Percentiles rank a stretch among this genome's conserved stretches.
These are phyloP conservation scores for Geranium brycei DNA, from an alignment of 345 rosid species.

Conservation along the genomic window DNA sequence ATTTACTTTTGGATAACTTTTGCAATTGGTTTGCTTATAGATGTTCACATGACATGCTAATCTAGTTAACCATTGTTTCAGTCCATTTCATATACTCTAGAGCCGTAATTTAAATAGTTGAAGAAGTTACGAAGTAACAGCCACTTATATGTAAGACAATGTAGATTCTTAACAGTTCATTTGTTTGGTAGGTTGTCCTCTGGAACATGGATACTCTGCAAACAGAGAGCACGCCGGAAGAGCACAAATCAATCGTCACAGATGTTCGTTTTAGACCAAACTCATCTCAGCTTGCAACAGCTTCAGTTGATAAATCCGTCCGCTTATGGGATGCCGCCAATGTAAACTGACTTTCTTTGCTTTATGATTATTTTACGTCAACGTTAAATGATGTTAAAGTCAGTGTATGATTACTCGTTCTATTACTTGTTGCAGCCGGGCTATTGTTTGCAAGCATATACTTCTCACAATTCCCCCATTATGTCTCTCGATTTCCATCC, in stretches of 20 bases:
- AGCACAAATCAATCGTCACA: constrained; percentile 44
- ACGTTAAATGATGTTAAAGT: background rate
- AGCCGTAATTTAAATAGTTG: background rate
- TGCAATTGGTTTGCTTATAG: background rate
- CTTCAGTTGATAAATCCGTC: constrained; percentile 58
- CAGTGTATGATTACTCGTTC: constrained; percentile 2
- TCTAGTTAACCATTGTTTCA: background rate
- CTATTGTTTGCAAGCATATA: constrained; percentile 30
- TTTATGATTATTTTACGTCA: background rate
- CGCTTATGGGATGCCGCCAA: constrained; percentile 55
- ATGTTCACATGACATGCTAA: background rate
- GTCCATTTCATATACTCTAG: background rate
- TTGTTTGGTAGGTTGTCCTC: constrained; percentile 32
- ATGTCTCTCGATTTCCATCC: constrained; percentile 72
- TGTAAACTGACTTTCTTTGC: constrained; percentile 20
- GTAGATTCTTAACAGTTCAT: constrained; percentile 1
- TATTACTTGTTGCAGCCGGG: constrained; percentile 34
- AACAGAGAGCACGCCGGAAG: constrained; percentile 41
- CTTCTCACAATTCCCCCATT: constrained; percentile 37
- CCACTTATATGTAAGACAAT: background rate
- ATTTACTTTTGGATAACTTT: background rate
- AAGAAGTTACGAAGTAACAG: background rate
- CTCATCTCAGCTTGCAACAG: constrained; percentile 53
- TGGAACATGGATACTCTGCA: constrained; percentile 57
- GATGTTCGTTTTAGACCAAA: constrained; percentile 66